Conservation (phyloP, 768 basidiomycete species). For the Dacryopinax primogenitus region DNA sequence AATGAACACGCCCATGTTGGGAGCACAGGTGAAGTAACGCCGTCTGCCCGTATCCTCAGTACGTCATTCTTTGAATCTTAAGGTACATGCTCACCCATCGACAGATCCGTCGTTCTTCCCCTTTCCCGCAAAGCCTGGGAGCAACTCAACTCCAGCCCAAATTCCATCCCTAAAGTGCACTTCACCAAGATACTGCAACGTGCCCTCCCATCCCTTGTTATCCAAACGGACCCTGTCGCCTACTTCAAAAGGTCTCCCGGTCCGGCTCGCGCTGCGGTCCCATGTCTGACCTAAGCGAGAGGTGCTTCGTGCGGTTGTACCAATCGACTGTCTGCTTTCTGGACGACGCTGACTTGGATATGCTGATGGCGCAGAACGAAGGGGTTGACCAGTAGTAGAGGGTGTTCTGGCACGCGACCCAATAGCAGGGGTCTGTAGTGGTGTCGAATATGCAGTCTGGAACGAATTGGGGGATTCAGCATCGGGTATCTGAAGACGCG, state of each 20-base stretch:
- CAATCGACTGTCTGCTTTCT: slow-evolving; percentile 55
- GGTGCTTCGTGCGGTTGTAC: slow-evolving; percentile 32
- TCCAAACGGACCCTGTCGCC: slow-evolving; percentile 81
- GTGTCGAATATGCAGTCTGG: slow-evolving; percentile 10
- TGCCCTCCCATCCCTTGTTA: slow-evolving; percentile 78
- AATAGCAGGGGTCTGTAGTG: neutral
- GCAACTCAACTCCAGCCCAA: slow-evolving; percentile 89
- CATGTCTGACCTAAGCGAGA: slow-evolving; percentile 30
- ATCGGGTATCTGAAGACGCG: slow-evolving; percentile 7
- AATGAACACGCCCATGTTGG: slow-evolving; percentile 84
- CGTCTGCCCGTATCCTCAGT: slow-evolving; percentile 34
- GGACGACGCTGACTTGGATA: slow-evolving; percentile 31
- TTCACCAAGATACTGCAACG: slow-evolving; percentile 62
- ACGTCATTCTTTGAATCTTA: slow-evolving; percentile 9
- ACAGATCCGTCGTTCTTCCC: slow-evolving; percentile 94
- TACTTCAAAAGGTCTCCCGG: slow-evolving; percentile 30
- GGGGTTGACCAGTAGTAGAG: neutral
- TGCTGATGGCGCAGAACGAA: neutral
- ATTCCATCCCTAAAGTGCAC: slow-evolving; percentile 80
- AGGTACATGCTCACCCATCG: slow-evolving; percentile 50
- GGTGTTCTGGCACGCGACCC: neutral
- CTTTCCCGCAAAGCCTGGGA: slow-evolving; percentile 71
- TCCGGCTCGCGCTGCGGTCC: slow-evolving; percentile 29
- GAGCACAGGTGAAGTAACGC: slow-evolving; percentile 75
- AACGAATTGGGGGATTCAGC: slow-evolving; percentile 5